phyloP scores from a whole-genome alignment of 495 filamentous ascomycete genomes.

The Chaetomium tenue region DNA sequence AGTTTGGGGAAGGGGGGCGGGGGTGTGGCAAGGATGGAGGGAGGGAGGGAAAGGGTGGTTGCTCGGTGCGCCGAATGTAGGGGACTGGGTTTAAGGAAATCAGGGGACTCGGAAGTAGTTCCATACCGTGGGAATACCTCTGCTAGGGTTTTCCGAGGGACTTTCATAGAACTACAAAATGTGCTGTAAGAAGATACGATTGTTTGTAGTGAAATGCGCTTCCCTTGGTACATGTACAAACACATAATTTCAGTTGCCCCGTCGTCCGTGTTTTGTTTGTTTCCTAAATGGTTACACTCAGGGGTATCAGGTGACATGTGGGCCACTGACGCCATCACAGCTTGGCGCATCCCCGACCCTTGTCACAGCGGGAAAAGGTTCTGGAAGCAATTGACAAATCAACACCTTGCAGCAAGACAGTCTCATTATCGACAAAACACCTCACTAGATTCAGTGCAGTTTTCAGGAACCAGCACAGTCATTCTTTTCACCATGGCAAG shows the following conservation, averaged over 20 bases:
- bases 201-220: no score
- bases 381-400: constrained; percentile 34
- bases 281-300: constrained; percentile 19
- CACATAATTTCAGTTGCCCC: not conserved
- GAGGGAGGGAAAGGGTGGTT: no score
- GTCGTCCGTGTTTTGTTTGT: not conserved
- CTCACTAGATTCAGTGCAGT: not conserved
- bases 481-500: constrained; percentile 35
- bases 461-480: not conserved
- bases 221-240: no score
- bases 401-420: constrained; percentile 15
- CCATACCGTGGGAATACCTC: no score
- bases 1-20: not conserved
- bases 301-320: constrained; percentile 30
- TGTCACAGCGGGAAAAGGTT: constrained; percentile 16
- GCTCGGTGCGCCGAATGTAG: no score
- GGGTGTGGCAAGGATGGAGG: no score
- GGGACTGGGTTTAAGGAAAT: no score
- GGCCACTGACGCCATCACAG: constrained; percentile 23
- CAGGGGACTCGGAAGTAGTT: no score
- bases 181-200: no score
- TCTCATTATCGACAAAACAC: not conserved
- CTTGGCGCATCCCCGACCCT: constrained; percentile 26
- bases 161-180: no score
- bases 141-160: no score